A percentile compares a stretch with the other conserved stretches of the same genome.
phyloP scores from a whole-genome alignment of 2,329 filamentous ascomycete genomes.

The Beauveria australis region DNA sequence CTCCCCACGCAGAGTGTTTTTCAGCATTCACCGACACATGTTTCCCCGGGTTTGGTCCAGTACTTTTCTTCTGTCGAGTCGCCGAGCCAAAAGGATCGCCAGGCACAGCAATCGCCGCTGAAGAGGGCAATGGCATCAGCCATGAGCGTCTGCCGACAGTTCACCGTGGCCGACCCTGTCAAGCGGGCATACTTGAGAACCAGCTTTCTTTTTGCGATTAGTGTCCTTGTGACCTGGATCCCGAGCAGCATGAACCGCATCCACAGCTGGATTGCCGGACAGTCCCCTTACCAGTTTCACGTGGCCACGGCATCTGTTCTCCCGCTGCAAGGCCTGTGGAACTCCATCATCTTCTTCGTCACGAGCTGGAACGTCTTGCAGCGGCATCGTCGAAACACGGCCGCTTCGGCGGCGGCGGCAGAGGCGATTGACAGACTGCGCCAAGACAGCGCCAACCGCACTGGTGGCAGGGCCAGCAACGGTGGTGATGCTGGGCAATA shows the following conservation, averaged over 20 bases:
- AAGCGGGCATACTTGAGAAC: conserved; percentile 54
- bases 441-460: conserved; percentile 1
- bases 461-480: background rate
- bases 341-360: conserved; percentile 66
- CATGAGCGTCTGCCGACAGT: conserved; percentile 19
- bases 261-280: conserved; percentile 51
- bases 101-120: conserved; percentile 13
- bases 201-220: conserved; percentile 53
- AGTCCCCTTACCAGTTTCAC: conserved; percentile 55
- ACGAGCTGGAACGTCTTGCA: conserved; percentile 42
- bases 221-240: conserved; percentile 54
- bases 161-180: conserved; percentile 41
- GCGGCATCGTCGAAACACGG: conserved; percentile 4
- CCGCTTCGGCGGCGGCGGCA: background rate
- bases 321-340: conserved; percentile 74
- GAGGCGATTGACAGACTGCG: conserved; percentile 1
- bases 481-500: background rate
- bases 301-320: conserved; percentile 63
- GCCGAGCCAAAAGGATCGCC: conserved; percentile 2
- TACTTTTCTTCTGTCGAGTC: conserved; percentile 28
- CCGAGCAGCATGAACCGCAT: conserved; percentile 67
- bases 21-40: conserved; percentile 12
- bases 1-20: background rate
- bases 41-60: conserved; percentile 17
- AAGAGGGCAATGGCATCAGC: conserved; percentile 22